Evolutionary conservation across 1,284 basidiomycete species (phyloP).

Genomic region (Mycosarcoma mackinlayi): DNA sequence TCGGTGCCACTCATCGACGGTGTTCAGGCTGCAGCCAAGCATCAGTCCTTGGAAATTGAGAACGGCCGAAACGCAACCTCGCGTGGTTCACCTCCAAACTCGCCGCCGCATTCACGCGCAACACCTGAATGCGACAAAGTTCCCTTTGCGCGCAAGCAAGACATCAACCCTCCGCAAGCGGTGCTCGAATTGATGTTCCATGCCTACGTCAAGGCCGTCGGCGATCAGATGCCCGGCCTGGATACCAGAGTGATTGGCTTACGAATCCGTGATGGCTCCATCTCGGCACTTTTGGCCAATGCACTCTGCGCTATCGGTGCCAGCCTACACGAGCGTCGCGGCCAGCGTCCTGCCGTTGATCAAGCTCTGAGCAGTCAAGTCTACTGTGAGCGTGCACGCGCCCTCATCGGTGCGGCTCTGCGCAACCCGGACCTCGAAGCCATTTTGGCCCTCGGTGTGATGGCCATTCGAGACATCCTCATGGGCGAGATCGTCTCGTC

Average conservation of each 20-base stretch:
- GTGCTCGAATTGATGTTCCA: conserved; percentile 30
- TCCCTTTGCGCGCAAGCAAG: conserved; percentile 24
- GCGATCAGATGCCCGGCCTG: conserved; percentile 44
- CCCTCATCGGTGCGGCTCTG: conserved; percentile 31
- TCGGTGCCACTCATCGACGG: conserved; percentile 17
- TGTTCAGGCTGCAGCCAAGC: conserved; percentile 10
- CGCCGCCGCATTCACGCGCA: conserved; percentile 11
- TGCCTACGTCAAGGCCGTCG: conserved; percentile 20
- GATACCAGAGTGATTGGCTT: conserved; percentile 23
- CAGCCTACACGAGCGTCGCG: conserved; percentile 27
- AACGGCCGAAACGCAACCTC: neutral
- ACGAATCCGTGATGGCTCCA: conserved; percentile 26
- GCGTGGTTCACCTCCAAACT: neutral
- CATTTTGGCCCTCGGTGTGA: conserved; percentile 37
- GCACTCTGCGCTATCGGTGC: conserved; percentile 41
- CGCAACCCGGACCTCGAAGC: conserved; percentile 32
- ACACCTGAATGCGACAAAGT: conserved; percentile 8
- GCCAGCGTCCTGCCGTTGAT: conserved; percentile 3
- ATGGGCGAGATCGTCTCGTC: conserved; percentile 29
- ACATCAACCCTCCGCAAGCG: conserved; percentile 27
- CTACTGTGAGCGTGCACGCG: conserved; percentile 29
- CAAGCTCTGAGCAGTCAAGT: conserved; percentile 30
- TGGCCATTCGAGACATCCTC: conserved; percentile 39
- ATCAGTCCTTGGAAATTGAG: neutral
- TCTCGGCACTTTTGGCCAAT: conserved; percentile 42